These are phyloP conservation scores for Zygosaccharomyces sapae DNA, from an alignment of 1,139 yeast genomes.

Conservation along the genomic window DNA sequence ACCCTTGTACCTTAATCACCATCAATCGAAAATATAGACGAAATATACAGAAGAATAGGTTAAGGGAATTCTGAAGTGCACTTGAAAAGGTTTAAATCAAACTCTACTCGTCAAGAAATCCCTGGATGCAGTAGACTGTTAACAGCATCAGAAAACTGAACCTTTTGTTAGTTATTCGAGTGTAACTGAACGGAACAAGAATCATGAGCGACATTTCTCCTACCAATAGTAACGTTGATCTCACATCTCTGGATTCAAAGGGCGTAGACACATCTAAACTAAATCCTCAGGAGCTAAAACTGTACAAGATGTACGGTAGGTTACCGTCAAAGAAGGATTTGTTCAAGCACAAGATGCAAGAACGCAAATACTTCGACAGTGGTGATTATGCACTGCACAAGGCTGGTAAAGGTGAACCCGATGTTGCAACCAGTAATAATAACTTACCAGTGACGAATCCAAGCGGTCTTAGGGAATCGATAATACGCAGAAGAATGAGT, in stretches of 20 bases:
- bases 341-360: conserved; percentile 72
- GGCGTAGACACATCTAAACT: conserved; percentile 51
- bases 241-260: conserved; percentile 20
- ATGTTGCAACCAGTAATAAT: conserved; percentile 29
- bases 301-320: conserved; percentile 81
- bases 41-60: background rate
- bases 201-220: conserved; percentile 29
- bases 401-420: conserved; percentile 38
- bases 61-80: background rate
- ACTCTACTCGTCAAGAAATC: background rate
- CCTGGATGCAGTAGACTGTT: background rate
- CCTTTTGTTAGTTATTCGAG: background rate
- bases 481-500: conserved; percentile 36
- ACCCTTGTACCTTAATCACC: conserved; percentile 3
- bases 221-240: conserved; percentile 27
- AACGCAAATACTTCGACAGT: conserved; percentile 90
- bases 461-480: conserved; percentile 34
- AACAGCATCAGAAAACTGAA: background rate
- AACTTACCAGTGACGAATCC: conserved; percentile 37
- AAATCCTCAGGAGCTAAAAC: conserved; percentile 62
- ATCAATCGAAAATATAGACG: background rate
- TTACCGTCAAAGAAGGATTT: conserved; percentile 84
- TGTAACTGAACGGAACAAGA: background rate
- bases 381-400: conserved; percentile 96
- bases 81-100: background rate